Conservation (phyloP, 2,329 filamentous ascomycete species). For the Fusarium foetens region DNA sequence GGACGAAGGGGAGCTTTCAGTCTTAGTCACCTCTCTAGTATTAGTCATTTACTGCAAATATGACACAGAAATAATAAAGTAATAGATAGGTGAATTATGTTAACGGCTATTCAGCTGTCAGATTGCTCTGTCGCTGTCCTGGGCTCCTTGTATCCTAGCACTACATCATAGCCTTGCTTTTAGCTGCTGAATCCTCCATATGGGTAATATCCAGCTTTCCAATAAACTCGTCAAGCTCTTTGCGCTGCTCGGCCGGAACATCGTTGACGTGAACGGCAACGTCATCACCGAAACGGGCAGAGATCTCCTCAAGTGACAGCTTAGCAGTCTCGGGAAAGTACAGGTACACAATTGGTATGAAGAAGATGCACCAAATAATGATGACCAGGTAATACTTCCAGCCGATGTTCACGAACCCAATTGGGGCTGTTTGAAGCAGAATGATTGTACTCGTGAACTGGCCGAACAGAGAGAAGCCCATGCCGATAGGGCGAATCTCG, state of each 20-base stretch:
- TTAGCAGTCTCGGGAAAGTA: constrained; percentile 47
- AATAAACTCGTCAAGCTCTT: not conserved
- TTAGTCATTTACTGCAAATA: not conserved
- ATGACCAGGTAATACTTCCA: constrained; percentile 63
- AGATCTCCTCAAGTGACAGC: constrained; percentile 56
- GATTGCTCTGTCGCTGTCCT: no score
- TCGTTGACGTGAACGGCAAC: constrained; percentile 58
- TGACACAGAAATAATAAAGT: no score
- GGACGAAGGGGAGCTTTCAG: rapidly evolving
- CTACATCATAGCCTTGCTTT: not conserved
- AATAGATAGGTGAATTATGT: no score
- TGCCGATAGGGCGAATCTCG: constrained; percentile 61
- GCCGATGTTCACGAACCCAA: constrained; percentile 53
- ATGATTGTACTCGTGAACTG: constrained; percentile 59
- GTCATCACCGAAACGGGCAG: constrained; percentile 56
- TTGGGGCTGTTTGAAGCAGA: constrained; percentile 54
- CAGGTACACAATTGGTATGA: constrained; percentile 46
- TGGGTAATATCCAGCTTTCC: not conserved
- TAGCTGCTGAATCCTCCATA: not conserved
- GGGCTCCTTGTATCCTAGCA: no score
- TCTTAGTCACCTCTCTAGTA: rapidly evolving
- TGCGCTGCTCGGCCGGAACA: constrained; percentile 47
- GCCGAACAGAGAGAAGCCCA: constrained; percentile 62
- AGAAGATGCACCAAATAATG: constrained; percentile 52
- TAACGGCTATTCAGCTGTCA: not conserved